Conservation (phyloP, 192 early-diverging fungal species). For the Backusella liffmaniae region DNA sequence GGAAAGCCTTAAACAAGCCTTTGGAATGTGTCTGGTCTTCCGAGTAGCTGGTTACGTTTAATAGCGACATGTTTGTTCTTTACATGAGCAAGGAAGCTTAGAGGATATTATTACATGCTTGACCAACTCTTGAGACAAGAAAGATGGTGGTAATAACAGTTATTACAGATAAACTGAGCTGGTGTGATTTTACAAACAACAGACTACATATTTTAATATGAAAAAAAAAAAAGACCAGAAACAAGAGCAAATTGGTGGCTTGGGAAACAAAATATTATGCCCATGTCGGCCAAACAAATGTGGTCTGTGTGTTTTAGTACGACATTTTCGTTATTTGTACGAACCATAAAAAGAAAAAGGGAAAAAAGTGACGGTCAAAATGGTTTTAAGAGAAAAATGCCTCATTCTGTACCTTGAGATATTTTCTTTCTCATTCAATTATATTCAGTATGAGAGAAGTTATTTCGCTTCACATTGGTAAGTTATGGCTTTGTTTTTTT, state of each 20-base stretch:
- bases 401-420: background rate
- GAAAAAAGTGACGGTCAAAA: constrained; percentile 1
- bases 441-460: constrained; percentile 66
- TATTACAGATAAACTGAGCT: too few species aligned
- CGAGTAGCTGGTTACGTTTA: too few species aligned
- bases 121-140: too few species aligned
- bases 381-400: background rate
- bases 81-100: too few species aligned
- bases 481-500: background rate
- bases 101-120: too few species aligned
- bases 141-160: too few species aligned
- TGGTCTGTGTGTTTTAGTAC: constrained; percentile 3
- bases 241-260: background rate
- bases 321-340: background rate
- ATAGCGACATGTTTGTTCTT: too few species aligned
- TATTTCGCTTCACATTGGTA: constrained; percentile 77
- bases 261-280: background rate
- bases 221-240: background rate
- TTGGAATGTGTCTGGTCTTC: too few species aligned
- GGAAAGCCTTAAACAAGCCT: too few species aligned
- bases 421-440: background rate
- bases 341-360: background rate
- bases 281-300: background rate
- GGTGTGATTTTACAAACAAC: too few species aligned
- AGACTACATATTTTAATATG: too few species aligned